Base-by-base conservation (phyloP, 352 stramenopile genomes). In the Phytopythium litorale region DNA sequence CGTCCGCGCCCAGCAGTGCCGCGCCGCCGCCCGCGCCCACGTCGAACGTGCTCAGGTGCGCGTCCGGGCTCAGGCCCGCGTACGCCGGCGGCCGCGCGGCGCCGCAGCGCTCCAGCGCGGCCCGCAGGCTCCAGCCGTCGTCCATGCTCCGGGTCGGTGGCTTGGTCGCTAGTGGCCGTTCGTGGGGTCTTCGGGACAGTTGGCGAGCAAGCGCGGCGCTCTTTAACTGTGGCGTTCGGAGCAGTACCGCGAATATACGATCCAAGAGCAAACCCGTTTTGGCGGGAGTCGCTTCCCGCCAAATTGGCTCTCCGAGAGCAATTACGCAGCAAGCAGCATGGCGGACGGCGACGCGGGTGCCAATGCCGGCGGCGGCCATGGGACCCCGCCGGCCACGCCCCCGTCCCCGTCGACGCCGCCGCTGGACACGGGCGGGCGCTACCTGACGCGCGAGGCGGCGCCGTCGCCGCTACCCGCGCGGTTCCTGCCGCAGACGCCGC, bases 41-140 rank as follows among this genome's bases (percentile, higher is more conserved):
- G 61, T 89, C 82, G 52, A 91, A 91, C 2, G 82, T 88, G 60
- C 78, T 78, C 28, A 87, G 67, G 52, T 87, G 72, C 51, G 78
- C 76, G 33, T 75, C 72, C 51, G 73, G 81, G 58, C 71, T 67
- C 46, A 89, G 55, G 48, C 84, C 68, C 18, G 68, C 76, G 63
- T 86, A 89, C 38, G 65, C 70, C 18, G 82, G 79, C 58, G 78
- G 79, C 37, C 56, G 55, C 63, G 87, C 76, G 25, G 72, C 65
- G n/a, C 82, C 79, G 57, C 79, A 89, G 15, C 89, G 75, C 71
- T 89, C 72, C 52, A 91, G 63, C 48, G 78, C 78, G 40, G 64
- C 60, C 60, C 68, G 68, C 60, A 91, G 64, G 48, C 70, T 75
- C 82, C 82, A 91, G 63, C 77, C 71, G 42, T 86, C 76, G 9